Evolutionary conservation across 192 early-diverging fungal genomes (phyloP).

Genomic region (Linnemannia hyalina): DNA sequence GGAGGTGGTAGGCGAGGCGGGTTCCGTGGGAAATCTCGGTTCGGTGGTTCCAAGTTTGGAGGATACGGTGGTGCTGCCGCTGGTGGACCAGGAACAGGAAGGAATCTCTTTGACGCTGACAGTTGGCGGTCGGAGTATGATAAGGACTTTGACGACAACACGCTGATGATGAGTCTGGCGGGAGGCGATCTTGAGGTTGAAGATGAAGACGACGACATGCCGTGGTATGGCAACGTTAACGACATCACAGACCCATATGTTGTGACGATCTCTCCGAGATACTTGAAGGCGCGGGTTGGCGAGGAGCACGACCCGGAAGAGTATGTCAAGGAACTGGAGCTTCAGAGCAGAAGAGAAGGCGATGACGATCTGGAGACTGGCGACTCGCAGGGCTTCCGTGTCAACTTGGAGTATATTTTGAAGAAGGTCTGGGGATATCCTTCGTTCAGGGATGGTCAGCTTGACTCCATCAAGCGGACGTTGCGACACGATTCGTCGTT

Average conservation of each 20-base stretch:
- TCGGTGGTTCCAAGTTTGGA: constrained; percentile 28
- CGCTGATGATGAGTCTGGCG: constrained; percentile 15
- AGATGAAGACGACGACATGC: constrained; percentile 30
- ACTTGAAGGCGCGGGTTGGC: constrained; percentile 10
- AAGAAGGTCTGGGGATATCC: constrained; percentile 61
- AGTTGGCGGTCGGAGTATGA: constrained; percentile 45
- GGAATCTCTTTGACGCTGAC: constrained; percentile 33
- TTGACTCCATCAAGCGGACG: constrained; percentile 61
- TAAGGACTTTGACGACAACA: constrained; percentile 34
- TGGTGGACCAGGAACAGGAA: constrained; percentile 17
- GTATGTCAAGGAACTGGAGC: constrained; percentile 32
- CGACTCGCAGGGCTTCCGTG: constrained; percentile 11
- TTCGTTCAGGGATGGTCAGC: constrained; percentile 58
- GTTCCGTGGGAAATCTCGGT: constrained; percentile 27
- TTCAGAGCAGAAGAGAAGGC: background rate
- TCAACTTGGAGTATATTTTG: constrained; percentile 63
- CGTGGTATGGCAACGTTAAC: constrained; percentile 49
- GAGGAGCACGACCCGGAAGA: constrained; percentile 47
- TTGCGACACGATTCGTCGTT: constrained; percentile 62
- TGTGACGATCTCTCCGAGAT: constrained; percentile 31
- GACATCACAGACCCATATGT: constrained; percentile 37
- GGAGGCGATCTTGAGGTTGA: constrained; percentile 17
- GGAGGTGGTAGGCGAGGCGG: constrained; percentile 33
- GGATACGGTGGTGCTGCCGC: background rate
- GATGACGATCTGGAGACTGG: background rate